These are phyloP conservation scores for Phanerochaete carnosa DNA, from an alignment of 768 basidiomycete genomes.

Conservation along the genomic window DNA sequence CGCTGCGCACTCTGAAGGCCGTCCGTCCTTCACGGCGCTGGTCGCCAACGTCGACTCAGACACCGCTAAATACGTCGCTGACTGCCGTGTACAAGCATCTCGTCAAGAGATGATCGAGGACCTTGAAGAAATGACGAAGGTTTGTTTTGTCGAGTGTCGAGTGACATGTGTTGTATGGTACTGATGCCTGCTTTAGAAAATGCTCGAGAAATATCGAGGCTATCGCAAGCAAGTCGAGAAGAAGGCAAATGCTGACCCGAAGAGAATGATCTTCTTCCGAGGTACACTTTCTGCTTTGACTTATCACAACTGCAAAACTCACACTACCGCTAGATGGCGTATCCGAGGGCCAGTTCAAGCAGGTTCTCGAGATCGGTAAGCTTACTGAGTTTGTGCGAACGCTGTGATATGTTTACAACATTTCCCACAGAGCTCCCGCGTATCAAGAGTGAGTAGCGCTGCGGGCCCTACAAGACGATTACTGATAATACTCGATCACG, in stretches of 20 bases:
- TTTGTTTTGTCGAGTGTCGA: conserved; percentile 19
- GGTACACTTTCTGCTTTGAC: conserved; percentile 27
- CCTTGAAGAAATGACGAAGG: conserved; percentile 61
- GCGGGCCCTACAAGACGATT: conserved; percentile 2
- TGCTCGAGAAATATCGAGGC: conserved; percentile 52
- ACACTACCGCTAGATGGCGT: conserved; percentile 39
- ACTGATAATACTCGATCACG: background rate
- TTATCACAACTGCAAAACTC: background rate
- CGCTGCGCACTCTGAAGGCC: conserved; percentile 71
- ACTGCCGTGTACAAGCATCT: conserved; percentile 61
- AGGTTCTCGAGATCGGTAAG: conserved; percentile 52
- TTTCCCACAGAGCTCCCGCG: background rate
- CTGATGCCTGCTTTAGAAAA: conserved; percentile 34
- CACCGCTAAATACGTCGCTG: conserved; percentile 66
- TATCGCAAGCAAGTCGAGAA: conserved; percentile 58
- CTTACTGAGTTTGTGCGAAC: background rate
- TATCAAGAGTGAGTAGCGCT: background rate
- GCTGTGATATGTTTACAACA: background rate
- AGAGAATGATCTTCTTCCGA: conserved; percentile 74
- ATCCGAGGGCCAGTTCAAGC: conserved; percentile 51
- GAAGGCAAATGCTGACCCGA: conserved; percentile 45
- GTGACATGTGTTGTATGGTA: background rate
- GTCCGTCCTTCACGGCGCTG: conserved; percentile 78
- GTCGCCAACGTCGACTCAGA: conserved; percentile 79
- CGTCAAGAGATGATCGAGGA: conserved; percentile 78